Conservation (phyloP, 257 asterid species). For the Ehretia macrophylla region DNA sequence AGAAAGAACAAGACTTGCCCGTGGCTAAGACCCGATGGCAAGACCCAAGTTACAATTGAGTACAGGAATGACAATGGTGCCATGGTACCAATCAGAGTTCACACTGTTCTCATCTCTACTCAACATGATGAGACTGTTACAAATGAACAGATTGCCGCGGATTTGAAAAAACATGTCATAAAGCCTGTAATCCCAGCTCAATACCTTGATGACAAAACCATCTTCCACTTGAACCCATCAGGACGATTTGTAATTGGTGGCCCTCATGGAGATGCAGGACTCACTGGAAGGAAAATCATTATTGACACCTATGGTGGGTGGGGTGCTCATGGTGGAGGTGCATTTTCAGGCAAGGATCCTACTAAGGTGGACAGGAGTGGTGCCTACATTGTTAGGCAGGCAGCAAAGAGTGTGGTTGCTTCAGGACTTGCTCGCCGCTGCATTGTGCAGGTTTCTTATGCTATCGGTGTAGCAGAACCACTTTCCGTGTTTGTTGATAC, state of each 20-base stretch:
- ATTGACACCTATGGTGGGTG: constrained; percentile 91
- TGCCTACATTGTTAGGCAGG: constrained; percentile 83
- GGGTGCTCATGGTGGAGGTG: constrained; percentile 97
- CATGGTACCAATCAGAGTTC: constrained; percentile 84
- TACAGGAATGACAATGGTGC: constrained; percentile 76
- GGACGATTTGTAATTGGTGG: constrained; percentile 91
- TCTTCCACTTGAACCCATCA: constrained; percentile 86
- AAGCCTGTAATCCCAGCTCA: constrained; percentile 74
- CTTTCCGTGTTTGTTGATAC: constrained; percentile 83
- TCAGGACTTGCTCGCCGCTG: constrained; percentile 83
- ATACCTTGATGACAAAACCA: constrained; percentile 79
- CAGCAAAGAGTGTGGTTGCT: constrained; percentile 92
- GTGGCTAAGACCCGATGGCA: constrained; percentile 89
- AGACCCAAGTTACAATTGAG: constrained; percentile 88
- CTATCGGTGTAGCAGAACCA: constrained; percentile 89
- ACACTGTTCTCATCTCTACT: constrained; percentile 84
- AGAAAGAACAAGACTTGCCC: constrained; percentile 86
- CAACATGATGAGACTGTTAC: constrained; percentile 90
- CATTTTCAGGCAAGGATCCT: constrained; percentile 88
- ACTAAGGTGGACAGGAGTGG: constrained; percentile 96
- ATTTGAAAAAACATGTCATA: constrained; percentile 79
- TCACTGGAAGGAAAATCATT: constrained; percentile 81
- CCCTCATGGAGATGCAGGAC: constrained; percentile 92
- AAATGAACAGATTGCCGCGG: constrained; percentile 63
- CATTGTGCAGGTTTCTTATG: constrained; percentile 85